A percentile compares a stretch with the other conserved stretches of the same genome.
These are phyloP conservation scores for Penicillium olsonii DNA, from an alignment of 2,329 filamentous ascomycete genomes.

Conservation along the genomic window DNA sequence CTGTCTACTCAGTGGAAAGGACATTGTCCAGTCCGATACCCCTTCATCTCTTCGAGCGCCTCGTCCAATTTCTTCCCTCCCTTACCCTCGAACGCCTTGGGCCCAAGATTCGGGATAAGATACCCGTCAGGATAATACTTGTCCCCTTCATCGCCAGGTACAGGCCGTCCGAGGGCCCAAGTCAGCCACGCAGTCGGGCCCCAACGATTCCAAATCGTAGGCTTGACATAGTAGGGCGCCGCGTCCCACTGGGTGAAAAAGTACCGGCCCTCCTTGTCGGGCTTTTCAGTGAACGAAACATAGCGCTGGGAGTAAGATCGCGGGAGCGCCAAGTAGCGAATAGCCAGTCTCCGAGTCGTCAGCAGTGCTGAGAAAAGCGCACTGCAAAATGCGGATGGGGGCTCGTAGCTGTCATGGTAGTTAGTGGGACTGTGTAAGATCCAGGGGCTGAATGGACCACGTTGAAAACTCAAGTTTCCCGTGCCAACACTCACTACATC, in stretches of 20 bases:
- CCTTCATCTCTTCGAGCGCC: slow-evolving; percentile 47
- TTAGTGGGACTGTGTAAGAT: slow-evolving; percentile 4
- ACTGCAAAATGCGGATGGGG: slow-evolving; percentile 37
- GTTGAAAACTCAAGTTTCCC: not conserved
- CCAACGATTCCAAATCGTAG: slow-evolving; percentile 64
- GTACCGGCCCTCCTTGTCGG: slow-evolving; percentile 58
- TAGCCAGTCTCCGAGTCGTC: slow-evolving; percentile 53
- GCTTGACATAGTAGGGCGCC: slow-evolving; percentile 65
- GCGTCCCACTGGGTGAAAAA: slow-evolving; percentile 57
- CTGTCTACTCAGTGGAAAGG: slow-evolving; percentile 43
- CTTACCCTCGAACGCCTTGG: slow-evolving; percentile 54
- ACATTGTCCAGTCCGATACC: slow-evolving; percentile 48
- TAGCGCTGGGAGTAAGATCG: slow-evolving; percentile 48
- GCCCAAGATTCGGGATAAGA: slow-evolving; percentile 61
- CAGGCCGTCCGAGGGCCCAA: slow-evolving; percentile 46
- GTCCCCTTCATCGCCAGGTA: slow-evolving; percentile 51
- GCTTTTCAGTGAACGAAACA: slow-evolving; percentile 44
- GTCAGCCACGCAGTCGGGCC: slow-evolving; percentile 57
- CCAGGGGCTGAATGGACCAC: too few relatives aligned
- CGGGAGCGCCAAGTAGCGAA: slow-evolving; percentile 63
- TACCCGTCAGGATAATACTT: slow-evolving; percentile 54
- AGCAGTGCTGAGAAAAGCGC: slow-evolving; percentile 52
- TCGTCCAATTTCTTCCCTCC: slow-evolving; percentile 41
- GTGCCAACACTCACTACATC: slow-evolving; percentile 58
- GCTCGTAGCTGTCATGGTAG: slow-evolving; percentile 36